These are phyloP conservation scores for Grigorovia transvaalensis DNA, from an alignment of 805 yeast genomes.

Conservation along the genomic window DNA sequence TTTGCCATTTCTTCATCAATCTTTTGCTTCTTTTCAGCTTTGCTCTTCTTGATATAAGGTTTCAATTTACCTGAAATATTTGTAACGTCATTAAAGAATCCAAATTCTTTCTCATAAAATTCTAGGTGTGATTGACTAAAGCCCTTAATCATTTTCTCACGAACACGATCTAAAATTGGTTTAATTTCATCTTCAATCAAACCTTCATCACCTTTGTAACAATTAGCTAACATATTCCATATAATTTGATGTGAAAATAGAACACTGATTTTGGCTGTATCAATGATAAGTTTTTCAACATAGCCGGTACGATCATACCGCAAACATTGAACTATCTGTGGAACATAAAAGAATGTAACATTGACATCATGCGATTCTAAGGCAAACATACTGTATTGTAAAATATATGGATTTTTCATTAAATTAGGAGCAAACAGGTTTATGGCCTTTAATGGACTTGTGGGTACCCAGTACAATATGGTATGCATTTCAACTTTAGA, in stretches of 20 bases:
- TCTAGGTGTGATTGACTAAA: slow-evolving; percentile 51
- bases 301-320: slow-evolving; percentile 77
- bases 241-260: slow-evolving; percentile 94
- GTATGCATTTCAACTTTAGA: slow-evolving; percentile 19
- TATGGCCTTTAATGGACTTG: slow-evolving; percentile 77
- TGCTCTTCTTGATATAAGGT: slow-evolving; percentile 87
- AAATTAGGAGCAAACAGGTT: slow-evolving; percentile 70
- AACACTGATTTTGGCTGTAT: slow-evolving; percentile 83
- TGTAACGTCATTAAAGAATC: slow-evolving; percentile 84
- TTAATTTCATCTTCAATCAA: slow-evolving; percentile 70
- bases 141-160: slow-evolving; percentile 47
- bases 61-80: slow-evolving; percentile 88
- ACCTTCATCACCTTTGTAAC: slow-evolving; percentile 83
- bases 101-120: slow-evolving; percentile 76
- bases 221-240: slow-evolving; percentile 95
- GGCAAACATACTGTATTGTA: slow-evolving; percentile 86
- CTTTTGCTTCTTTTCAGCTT: slow-evolving; percentile 91
- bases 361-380: slow-evolving; percentile 80
- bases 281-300: slow-evolving; percentile 78
- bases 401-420: slow-evolving; percentile 50
- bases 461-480: slow-evolving; percentile 59
- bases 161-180: slow-evolving; percentile 70
- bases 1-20: slow-evolving; percentile 92
- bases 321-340: slow-evolving; percentile 90
- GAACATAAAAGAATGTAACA: slow-evolving; percentile 89